Percentiles rank a stretch among this genome's conserved stretches.
Evolutionary conservation across 164 flowering plant species (phyloP).

Genomic region (Vitis vinifera): ASM3070453v1 NC_081808.1:580501-581000

Average conservation of each 20-base stretch:
- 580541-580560: no score
- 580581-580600: no score
- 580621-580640: no score
- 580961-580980: background rate
- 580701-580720: no score
- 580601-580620: no score
- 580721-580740: background rate
- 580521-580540: no score
- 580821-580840: background rate
- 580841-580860: conserved; percentile 1
- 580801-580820: background rate
- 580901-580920: conserved; percentile 88
- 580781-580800: background rate
- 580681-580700: no score
- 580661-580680: no score
- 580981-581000: background rate
- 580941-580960: conserved; percentile 88
- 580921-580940: conserved; percentile 97
- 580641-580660: no score
- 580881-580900: background rate
- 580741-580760: background rate
- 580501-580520: no score
- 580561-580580: no score
- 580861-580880: conserved; percentile 11
- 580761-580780: background rate